phyloP scores from a whole-genome alignment of 192 early-diverging fungal genomes.

The Coemansia sp. region DNA sequence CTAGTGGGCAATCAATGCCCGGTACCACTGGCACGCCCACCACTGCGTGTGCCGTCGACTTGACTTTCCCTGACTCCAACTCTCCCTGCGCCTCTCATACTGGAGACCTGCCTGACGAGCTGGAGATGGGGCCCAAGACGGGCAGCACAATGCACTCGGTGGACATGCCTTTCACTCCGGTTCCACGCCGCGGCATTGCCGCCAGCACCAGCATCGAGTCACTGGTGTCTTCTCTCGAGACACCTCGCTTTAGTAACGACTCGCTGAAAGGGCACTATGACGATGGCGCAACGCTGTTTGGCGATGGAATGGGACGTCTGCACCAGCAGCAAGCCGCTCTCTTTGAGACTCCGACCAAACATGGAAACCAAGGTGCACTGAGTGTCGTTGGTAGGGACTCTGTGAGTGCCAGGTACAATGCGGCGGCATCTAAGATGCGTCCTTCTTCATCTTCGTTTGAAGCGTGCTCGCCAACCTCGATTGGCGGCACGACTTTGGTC shows the following conservation, averaged over 20 bases:
- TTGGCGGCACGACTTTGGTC: constrained; percentile 23
- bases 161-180: constrained; percentile 18
- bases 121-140: background rate
- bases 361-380: background rate
- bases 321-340: background rate
- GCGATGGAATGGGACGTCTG: background rate
- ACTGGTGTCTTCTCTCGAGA: constrained; percentile 36
- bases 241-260: constrained; percentile 25
- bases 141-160: constrained; percentile 1
- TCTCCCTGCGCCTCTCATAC: constrained; percentile 26
- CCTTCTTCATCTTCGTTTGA: constrained; percentile 2
- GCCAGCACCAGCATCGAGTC: constrained; percentile 22
- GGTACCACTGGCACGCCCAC: background rate
- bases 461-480: background rate
- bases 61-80: constrained; percentile 35
- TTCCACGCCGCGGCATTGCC: constrained; percentile 15
- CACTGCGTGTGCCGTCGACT: constrained; percentile 16
- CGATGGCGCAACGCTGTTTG: constrained; percentile 31
- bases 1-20: background rate
- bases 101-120: background rate
- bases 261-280: background rate
- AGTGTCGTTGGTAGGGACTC: background rate
- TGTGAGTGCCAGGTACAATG: constrained; percentile 4
- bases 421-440: background rate
- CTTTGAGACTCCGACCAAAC: constrained; percentile 21